Evolutionary conservation across 306 rosid genomes (phyloP), one percentile per base, ranked within the genome.

Genomic region (Rosa multiflora): DNA sequence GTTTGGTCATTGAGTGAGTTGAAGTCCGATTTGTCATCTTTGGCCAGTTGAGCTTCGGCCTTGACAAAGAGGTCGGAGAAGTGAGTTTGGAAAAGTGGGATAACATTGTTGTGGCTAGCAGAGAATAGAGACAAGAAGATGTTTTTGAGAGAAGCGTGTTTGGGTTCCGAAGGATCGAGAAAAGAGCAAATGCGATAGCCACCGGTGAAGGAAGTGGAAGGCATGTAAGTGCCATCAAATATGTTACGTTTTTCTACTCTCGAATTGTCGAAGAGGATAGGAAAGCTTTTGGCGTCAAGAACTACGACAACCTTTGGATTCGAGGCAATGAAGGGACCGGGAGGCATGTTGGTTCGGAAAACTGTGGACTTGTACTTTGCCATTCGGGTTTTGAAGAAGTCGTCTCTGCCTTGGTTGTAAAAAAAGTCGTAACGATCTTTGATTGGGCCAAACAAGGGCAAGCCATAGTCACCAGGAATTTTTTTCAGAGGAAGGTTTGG

Each of bases 191-290:
- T 86, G 3, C 94, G 90, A 82, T 84, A 23, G 35, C 92, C 90
- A 4, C 96, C 98, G 74, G 93, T 87, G 86, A 87, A 86, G 20
- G 74, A 5, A 6, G 83, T 66, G 72, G 98, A 83, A 3, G 98
- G 94, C 94, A 91, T 93, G 93, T 63, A 93, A 13, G 98, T 93
- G 35, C 98, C 98, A 56, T 84, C 90, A 11, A 93, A 83, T 44
- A 93, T 85, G 82, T 91, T 51, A 0, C 79, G 82, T 21, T 93
- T 93, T 56, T 91, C 86, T 26, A 93, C 94, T n/a, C 78, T 89
- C 11, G 29, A 4, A 18, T 52, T 88, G 83, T 93, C 89, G 26
- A 93, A 83, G 64, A 93, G 96, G 63, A 87, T 66, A 0, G 89
- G 89, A 73, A 93, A 93, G 12, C 88, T 91, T 1, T 62, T 8